Evolutionary conservation across 192 early-diverging fungal genomes (phyloP).

Genomic region (Coemansia sp.): DNA sequence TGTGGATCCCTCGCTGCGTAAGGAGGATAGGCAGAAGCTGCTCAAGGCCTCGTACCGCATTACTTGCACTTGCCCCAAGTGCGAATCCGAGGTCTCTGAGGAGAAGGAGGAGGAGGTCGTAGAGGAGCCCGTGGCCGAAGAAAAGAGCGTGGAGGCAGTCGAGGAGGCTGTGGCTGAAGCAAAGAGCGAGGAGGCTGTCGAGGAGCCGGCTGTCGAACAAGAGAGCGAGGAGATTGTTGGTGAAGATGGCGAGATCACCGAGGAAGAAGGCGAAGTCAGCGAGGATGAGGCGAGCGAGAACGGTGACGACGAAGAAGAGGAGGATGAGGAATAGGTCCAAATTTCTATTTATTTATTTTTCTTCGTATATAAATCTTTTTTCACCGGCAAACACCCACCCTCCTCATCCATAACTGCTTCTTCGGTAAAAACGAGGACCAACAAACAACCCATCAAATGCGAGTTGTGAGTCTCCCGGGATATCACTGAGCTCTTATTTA

Average conservation of each 20-base stretch:
- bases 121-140: neutral
- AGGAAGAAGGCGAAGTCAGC: slow-evolving; percentile 7
- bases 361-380: neutral
- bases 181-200: neutral
- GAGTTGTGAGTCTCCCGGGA: neutral
- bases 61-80: slow-evolving; percentile 61
- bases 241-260: slow-evolving; percentile 8
- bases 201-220: neutral
- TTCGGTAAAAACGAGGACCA: neutral
- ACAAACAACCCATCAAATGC: neutral
- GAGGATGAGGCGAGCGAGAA: neutral
- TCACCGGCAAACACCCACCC: neutral
- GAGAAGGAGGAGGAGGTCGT: slow-evolving; percentile 10
- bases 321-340: neutral
- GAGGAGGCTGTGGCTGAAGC: slow-evolving; percentile 13
- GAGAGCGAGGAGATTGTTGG: slow-evolving; percentile 8
- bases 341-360: neutral
- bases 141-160: neutral
- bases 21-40: slow-evolving; percentile 60
- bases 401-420: neutral
- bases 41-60: slow-evolving; percentile 65
- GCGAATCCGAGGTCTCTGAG: slow-evolving; percentile 39
- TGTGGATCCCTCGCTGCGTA: slow-evolving; percentile 53
- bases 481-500: neutral
- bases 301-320: neutral